Evolutionary conservation across 2,329 filamentous ascomycete species (phyloP).

Genomic region (Penicillium occitanis): DNA sequence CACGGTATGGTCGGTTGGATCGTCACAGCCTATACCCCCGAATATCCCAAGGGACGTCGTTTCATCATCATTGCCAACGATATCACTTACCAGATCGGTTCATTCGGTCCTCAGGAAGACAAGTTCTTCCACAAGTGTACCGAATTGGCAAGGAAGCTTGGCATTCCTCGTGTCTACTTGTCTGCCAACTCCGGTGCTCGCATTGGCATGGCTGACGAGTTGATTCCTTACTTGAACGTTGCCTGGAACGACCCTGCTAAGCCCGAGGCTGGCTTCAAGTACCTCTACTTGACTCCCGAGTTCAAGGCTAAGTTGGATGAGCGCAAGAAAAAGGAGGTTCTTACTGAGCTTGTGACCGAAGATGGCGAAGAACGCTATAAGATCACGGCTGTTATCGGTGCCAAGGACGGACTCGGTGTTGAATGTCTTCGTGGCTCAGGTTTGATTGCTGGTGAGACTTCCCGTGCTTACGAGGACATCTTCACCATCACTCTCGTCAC

Average conservation of each 20-base stretch:
- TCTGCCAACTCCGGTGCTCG: slow-evolving; percentile 99
- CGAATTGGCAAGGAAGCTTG: slow-evolving; percentile 87
- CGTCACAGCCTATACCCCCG: slow-evolving; percentile 88
- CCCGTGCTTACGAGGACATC: slow-evolving; percentile 95
- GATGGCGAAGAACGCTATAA: slow-evolving; percentile 88
- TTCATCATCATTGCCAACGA: slow-evolving; percentile 99
- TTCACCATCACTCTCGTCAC: slow-evolving; percentile 98
- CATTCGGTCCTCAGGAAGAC: slow-evolving; percentile 94
- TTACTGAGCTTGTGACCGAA: slow-evolving; percentile 83
- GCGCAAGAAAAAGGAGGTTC: slow-evolving; percentile 69
- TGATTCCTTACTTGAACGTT: slow-evolving; percentile 95
- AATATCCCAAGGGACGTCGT: slow-evolving; percentile 87
- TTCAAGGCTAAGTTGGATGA: slow-evolving; percentile 85
- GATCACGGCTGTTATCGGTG: slow-evolving; percentile 89
- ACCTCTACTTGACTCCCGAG: slow-evolving; percentile 87
- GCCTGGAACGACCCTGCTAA: slow-evolving; percentile 86
- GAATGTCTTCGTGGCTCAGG: slow-evolving; percentile 96
- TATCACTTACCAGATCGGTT: slow-evolving; percentile 98
- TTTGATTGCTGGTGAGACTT: slow-evolving; percentile 96
- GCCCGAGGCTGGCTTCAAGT: slow-evolving; percentile 90
- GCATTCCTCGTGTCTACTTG: slow-evolving; percentile 94
- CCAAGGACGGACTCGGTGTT: slow-evolving; percentile 93
- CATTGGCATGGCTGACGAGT: slow-evolving; percentile 92
- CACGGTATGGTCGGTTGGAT: slow-evolving; percentile 99
- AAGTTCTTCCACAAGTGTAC: slow-evolving; percentile 99